phyloP scores from a whole-genome alignment of 495 filamentous ascomycete genomes.

The Podospora comata region DNA sequence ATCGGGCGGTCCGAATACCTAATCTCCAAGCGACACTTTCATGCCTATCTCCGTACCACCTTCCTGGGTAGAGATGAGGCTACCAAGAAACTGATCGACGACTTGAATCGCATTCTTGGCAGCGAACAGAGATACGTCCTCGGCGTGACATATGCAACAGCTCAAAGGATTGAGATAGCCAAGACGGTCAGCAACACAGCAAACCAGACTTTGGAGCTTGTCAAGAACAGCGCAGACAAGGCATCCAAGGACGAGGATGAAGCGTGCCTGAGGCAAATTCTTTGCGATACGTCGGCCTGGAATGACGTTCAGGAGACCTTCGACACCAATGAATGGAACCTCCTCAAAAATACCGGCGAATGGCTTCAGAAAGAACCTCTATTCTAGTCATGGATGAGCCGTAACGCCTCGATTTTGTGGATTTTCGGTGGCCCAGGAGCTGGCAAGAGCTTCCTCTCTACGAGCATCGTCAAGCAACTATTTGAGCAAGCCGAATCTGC shows the following conservation, averaged over 20 bases:
- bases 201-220: not conserved
- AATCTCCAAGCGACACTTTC: not conserved
- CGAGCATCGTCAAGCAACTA: constrained; percentile 10
- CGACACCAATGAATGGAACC: not conserved
- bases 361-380: not conserved
- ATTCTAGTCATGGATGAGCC: constrained; percentile 12
- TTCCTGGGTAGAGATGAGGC: not conserved
- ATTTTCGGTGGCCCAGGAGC: constrained; percentile 18
- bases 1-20: not conserved
- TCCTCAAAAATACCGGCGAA: not conserved
- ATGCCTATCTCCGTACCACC: not conserved
- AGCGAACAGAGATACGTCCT: not conserved
- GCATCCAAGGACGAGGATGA: not conserved
- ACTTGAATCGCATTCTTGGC: not conserved
- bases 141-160: not conserved
- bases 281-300: not conserved
- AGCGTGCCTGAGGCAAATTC: not conserved
- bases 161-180: not conserved
- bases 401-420: constrained; percentile 15
- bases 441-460: constrained; percentile 18
- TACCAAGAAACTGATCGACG: not conserved
- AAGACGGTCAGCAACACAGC: not conserved
- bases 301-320: not conserved
- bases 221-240: no score
- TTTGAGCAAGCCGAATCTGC: not conserved